Conservation (phyloP, 2,329 filamentous ascomycete genomes). For the Fusarium heterosporum region DNA sequence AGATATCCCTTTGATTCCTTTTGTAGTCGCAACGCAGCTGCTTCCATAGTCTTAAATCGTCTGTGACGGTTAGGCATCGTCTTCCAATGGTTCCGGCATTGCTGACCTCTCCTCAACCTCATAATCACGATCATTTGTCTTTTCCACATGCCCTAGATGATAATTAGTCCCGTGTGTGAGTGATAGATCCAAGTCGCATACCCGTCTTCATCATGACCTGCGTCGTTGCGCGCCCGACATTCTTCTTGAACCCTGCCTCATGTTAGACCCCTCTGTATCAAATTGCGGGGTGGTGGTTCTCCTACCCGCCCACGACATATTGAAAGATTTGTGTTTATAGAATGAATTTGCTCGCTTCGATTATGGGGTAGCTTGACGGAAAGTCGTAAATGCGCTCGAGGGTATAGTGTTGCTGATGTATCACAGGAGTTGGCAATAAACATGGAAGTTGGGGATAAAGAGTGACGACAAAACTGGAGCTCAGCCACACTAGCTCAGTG, state of each 20-base stretch:
- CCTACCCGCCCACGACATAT: conserved; percentile 79
- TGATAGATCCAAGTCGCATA: conserved; percentile 52
- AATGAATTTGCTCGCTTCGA: conserved; percentile 13
- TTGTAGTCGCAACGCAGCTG: conserved; percentile 89
- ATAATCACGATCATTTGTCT: conserved; percentile 98
- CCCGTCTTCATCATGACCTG: conserved; percentile 99
- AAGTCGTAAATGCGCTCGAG: conserved; percentile 31
- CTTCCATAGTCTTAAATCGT: conserved; percentile 97
- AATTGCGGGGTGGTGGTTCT: conserved; percentile 46
- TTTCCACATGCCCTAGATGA: conserved; percentile 86
- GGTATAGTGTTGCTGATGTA: conserved; percentile 32
- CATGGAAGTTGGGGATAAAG: conserved; percentile 38
- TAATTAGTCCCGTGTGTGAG: conserved; percentile 21
- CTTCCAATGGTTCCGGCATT: conserved; percentile 2
- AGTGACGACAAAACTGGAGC: conserved; percentile 50
- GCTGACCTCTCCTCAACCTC: conserved; percentile 91
- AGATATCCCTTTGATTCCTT: conserved; percentile 99
- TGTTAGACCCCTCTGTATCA: conserved; percentile 48
- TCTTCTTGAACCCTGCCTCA: conserved; percentile 73
- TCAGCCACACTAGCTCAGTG: conserved; percentile 48
- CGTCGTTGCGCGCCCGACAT: conserved; percentile 98
- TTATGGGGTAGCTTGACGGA: conserved; percentile 15
- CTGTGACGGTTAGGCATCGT: conserved; percentile 59
- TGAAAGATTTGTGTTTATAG: conserved; percentile 43
- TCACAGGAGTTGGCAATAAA: conserved; percentile 39